Conservation (phyloP, 768 basidiomycete genomes). For the Amyloporia xantha region DNA sequence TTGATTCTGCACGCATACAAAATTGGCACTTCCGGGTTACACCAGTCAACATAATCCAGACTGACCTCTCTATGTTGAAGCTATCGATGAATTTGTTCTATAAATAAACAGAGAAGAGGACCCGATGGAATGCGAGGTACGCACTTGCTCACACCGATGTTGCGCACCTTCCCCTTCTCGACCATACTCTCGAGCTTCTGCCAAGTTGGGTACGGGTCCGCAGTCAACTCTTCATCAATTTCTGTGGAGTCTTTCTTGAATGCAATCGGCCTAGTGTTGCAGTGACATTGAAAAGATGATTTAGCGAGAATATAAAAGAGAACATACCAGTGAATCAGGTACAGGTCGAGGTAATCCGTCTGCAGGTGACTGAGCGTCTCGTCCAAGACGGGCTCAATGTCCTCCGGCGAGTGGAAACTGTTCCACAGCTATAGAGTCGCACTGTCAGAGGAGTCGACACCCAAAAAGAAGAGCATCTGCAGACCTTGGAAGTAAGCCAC, state of each 20-base stretch:
- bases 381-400: constrained; percentile 61
- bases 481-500: constrained; percentile 60
- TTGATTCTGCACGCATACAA: constrained; percentile 32
- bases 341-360: constrained; percentile 71
- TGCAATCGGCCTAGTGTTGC: constrained; percentile 63
- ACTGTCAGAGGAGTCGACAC: too few species aligned
- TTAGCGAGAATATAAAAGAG: background rate
- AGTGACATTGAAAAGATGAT: background rate
- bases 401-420: constrained; percentile 65
- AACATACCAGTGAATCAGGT: constrained; percentile 70
- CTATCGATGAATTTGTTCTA: constrained; percentile 20
- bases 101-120: background rate
- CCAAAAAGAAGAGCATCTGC: background rate
- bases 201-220: constrained; percentile 75
- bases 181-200: constrained; percentile 74
- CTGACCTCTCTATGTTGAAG: constrained; percentile 52
- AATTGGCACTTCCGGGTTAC: background rate
- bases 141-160: constrained; percentile 83
- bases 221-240: constrained; percentile 51
- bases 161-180: constrained; percentile 66
- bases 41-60: background rate
- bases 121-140: constrained; percentile 12
- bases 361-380: constrained; percentile 55
- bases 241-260: constrained; percentile 47
- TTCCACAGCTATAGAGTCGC: constrained; percentile 53